Base-by-base conservation (phyloP, 2,329 filamentous ascomycete species). In the Coniochaeta sp. region DNA sequence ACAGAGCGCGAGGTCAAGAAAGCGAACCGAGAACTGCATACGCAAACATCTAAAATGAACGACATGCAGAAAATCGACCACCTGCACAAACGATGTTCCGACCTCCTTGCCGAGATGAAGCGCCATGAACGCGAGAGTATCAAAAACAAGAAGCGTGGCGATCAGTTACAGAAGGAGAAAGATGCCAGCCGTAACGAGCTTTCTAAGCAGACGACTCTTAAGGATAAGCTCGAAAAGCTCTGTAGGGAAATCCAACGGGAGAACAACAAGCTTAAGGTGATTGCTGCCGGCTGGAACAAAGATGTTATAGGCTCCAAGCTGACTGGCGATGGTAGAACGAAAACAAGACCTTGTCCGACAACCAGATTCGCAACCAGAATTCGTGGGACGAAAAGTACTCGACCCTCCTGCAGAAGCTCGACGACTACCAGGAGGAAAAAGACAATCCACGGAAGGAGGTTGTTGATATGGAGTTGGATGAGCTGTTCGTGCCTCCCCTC, bases 241-340 rank as follows among this genome's bases (percentile, higher is more conserved):
- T 96, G 91, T 62, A 79, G 94, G 52, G 94, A 99, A 68, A 78
- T 99, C 51, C 94, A 95, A 55, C 88, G 92, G 62, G 94, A 99
- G 65, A 99, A 99, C 69, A 97, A 97, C 71, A 95, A 95, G 72
- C 83, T 99, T 58, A 97, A 97, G 86, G 89, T 94, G 18, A 33
- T 49, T 51, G 54, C 30, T 45, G 20, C 26, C 51, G 49, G 38
- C 42, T 42, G 22, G 10, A 24, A 42, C 22, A n/a, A 32, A 9
- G 30, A 32, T 32, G n/a, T 9, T 32, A n/a, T 32, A 9, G 24
- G 10, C 16, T n/a, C 13, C n/a, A 20, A 28, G 30, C 42, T 55
- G 18, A 56, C 51, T 8, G 3, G 27, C n/a, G 6, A 31, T 22
- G 27, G 35, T 65, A 90, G 86, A 88, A 91, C 71, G 94, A 99